A percentile compares a stretch with the other conserved stretches of the same genome.
Evolutionary conservation across 352 stramenopile genomes (phyloP).

Genomic region (Globisporangium cederbergense): DNA sequence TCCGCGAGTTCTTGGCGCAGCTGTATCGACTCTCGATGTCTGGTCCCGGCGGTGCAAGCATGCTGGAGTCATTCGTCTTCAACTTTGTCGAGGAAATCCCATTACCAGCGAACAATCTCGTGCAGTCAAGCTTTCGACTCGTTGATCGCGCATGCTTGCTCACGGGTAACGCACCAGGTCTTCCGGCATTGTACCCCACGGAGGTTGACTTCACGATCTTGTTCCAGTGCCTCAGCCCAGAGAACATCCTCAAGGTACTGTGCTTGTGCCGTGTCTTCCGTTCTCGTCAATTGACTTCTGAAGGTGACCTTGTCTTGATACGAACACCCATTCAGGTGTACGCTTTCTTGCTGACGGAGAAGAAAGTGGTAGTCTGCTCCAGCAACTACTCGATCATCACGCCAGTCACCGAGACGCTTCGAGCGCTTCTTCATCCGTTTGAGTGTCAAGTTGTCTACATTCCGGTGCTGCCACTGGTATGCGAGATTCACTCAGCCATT

Average conservation of each 20-base stretch:
- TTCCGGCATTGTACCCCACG: constrained; percentile 36
- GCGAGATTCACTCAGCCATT: background rate
- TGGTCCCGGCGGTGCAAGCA: constrained; percentile 8
- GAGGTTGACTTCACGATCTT: constrained; percentile 72
- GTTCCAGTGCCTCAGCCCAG: constrained; percentile 60
- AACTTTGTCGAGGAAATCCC: constrained; percentile 49
- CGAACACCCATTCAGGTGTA: constrained; percentile 28
- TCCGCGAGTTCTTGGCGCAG: constrained; percentile 38
- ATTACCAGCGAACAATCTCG: constrained; percentile 26
- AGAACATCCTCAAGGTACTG: constrained; percentile 65
- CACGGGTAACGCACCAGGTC: constrained; percentile 20
- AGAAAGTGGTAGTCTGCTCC: constrained; percentile 66
- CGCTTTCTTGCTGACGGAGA: constrained; percentile 57
- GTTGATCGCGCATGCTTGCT: constrained; percentile 34
- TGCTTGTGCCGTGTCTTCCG: background rate
- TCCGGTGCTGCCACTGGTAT: constrained; percentile 59
- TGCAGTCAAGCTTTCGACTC: constrained; percentile 39
- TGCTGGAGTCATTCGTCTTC: constrained; percentile 51
- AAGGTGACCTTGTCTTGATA: background rate
- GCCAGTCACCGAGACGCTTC: constrained; percentile 57
- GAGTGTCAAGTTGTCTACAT: constrained; percentile 78
- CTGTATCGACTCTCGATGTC: constrained; percentile 49
- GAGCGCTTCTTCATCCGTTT: constrained; percentile 58
- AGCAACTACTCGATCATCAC: constrained; percentile 55
- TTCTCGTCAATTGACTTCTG: background rate